Conservation (phyloP, 2,329 filamentous ascomycete genomes). For the Claviceps digitariae region DNA sequence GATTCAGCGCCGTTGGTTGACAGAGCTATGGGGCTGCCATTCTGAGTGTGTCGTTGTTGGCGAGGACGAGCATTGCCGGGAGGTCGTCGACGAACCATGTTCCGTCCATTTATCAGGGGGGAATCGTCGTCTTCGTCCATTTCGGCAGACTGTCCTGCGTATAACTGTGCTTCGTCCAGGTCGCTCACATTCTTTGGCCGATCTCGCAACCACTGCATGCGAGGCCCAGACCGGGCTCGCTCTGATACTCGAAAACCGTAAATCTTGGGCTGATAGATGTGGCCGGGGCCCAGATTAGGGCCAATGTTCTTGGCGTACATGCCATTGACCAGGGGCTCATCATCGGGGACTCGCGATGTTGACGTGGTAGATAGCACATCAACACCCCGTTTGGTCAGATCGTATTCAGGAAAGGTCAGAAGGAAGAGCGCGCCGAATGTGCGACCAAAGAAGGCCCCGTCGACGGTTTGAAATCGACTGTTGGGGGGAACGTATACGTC, state of each 20-base stretch:
- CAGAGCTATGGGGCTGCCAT: slow-evolving; percentile 42
- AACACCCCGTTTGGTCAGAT: slow-evolving; percentile 60
- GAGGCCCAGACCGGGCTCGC: slow-evolving; percentile 72
- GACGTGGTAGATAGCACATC: slow-evolving; percentile 35
- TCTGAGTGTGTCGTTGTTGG: slow-evolving; percentile 31
- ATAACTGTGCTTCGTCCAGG: slow-evolving; percentile 62
- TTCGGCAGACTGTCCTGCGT: slow-evolving; percentile 38
- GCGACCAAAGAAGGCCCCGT: slow-evolving; percentile 95
- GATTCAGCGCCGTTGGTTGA: slow-evolving; percentile 45
- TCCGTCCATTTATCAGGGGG: slow-evolving; percentile 29
- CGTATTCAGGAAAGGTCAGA: slow-evolving; percentile 95
- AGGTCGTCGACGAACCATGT: slow-evolving; percentile 29
- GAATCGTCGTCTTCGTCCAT: slow-evolving; percentile 46
- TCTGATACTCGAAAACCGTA: slow-evolving; percentile 95
- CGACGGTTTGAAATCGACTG: slow-evolving; percentile 91
- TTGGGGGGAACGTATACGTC: slow-evolving; percentile 97
- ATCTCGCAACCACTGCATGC: slow-evolving; percentile 93
- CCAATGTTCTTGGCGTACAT: slow-evolving; percentile 77
- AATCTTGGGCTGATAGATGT: slow-evolving; percentile 88
- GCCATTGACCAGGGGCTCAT: slow-evolving; percentile 60
- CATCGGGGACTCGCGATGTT: slow-evolving; percentile 21
- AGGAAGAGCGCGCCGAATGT: slow-evolving; percentile 96
- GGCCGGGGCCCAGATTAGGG: slow-evolving; percentile 66
- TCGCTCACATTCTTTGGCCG: slow-evolving; percentile 69
- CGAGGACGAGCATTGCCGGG: slow-evolving; percentile 28